Evolutionary conservation across 2,329 filamentous ascomycete genomes (phyloP), one percentile per base, ranked within the genome.

Genomic region (Cytospora piceicola): DNA sequence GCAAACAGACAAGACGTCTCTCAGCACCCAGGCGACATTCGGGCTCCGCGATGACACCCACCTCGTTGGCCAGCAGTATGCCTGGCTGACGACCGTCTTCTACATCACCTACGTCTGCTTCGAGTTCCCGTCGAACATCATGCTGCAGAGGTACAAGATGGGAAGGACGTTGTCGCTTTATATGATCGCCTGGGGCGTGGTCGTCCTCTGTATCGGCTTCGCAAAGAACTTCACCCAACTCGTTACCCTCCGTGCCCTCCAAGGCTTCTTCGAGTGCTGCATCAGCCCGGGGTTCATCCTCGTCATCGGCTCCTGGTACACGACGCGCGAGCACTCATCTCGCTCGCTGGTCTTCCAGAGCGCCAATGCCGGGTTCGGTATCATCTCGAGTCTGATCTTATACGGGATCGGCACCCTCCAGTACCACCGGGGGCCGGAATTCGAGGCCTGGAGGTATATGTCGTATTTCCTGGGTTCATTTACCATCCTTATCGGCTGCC

Each of bases 1-100:
- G 67, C 81, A 82, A 69, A 77, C 76, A 0, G 80, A 82, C 71
- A 82, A 82, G 70, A 82, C 79, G 1, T 76, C 77, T 0, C 72
- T 79, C 20, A 73, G 77, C 24, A 76, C 72, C 0, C 77, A 79
- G 58, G 77, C 78, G 20, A 77, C 73, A 0, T 78, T 79, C 56
- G 78, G 78, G 7, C 71, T 79, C 4, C 66, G 73, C 46, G 70
- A 73, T 39, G 77, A 71, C 34, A 71, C 71, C 2, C 51, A 65
- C 5, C 68, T 75, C 4, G 64, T 69, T 1, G 74, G 73, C 1
- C 70, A 73, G 29, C 66, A 75, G 58, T 72, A 69, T 27, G 58
- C 58, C 4, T 71, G 68, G 69, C 72, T 75, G 29, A 77, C 76
- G 27, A 78, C 76, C 57, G 74, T 73, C 63, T 77, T 78, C 73